These are phyloP conservation scores for Micractinium conductrix DNA, from an alignment of 139 green algal species.

Conservation along the genomic window DNA sequence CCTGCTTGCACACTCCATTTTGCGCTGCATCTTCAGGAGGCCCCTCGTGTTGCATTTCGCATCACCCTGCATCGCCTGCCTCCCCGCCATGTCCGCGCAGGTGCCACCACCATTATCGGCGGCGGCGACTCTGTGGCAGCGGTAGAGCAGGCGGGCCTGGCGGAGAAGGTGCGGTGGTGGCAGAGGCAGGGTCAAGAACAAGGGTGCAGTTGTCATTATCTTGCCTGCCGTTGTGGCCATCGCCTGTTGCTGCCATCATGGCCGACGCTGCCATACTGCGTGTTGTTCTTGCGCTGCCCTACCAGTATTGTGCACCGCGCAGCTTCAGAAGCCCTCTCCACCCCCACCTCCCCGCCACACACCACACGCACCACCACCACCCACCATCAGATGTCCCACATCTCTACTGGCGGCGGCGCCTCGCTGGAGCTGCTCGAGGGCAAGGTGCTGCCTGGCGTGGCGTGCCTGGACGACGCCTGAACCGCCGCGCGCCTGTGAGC, in stretches of 20 bases:
- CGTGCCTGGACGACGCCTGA: conserved; percentile 38
- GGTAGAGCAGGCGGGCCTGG: conserved; percentile 97
- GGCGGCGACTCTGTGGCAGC: conserved; percentile 98
- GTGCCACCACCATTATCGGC: conserved; percentile 97
- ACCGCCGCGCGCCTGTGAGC: too few relatives aligned
- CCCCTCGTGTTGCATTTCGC: too few relatives aligned
- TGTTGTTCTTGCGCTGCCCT: too few relatives aligned
- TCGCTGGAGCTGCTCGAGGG: conserved; percentile 99
- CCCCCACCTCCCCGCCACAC: too few relatives aligned
- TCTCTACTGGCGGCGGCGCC: conserved; percentile 96
- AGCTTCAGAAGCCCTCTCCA: too few relatives aligned
- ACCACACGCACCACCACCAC: background rate
- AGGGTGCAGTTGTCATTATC: background rate
- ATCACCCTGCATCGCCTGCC: too few relatives aligned
- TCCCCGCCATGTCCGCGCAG: background rate
- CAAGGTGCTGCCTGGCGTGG: conserved; percentile 95
- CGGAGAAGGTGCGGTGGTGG: conserved; percentile 81
- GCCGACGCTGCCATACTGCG: background rate
- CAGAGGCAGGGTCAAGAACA: too few relatives aligned
- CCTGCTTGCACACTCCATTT: too few relatives aligned
- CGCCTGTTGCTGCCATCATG: background rate
- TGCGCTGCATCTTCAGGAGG: too few relatives aligned
- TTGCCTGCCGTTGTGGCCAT: background rate
- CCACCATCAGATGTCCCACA: conserved; percentile 83
- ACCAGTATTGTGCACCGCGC: too few relatives aligned